Evolutionary conservation across 306 rosid species (phyloP).

Genomic region (Lithocarpus polystachyus): DNA sequence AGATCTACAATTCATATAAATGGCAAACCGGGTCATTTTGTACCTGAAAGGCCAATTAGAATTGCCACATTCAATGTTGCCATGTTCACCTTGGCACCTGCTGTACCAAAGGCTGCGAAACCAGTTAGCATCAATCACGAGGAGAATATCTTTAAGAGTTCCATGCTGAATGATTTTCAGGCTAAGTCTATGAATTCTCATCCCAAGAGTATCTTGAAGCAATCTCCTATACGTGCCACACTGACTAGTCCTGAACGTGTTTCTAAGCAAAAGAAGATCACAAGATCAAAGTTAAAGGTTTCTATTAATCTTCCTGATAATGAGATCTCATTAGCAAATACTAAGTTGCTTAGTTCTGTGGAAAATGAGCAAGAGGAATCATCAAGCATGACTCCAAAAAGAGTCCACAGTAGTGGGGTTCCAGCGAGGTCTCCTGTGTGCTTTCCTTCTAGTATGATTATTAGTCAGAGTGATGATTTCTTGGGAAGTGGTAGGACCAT

Average conservation of each 20-base stretch:
- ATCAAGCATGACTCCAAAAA: conserved; percentile 23
- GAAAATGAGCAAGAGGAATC: conserved; percentile 28
- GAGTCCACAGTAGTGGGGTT: conserved; percentile 38
- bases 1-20: conserved; percentile 26
- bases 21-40: conserved; percentile 32
- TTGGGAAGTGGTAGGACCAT: conserved; percentile 61
- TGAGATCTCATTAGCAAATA: conserved; percentile 72
- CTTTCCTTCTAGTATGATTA: conserved; percentile 49
- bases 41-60: conserved; percentile 54
- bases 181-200: conserved; percentile 3
- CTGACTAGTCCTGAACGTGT: conserved; percentile 30
- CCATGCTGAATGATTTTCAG: conserved; percentile 21
- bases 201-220: conserved; percentile 82
- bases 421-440: conserved; percentile 82
- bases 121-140: conserved; percentile 16
- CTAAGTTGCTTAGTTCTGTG: conserved; percentile 40
- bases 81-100: conserved; percentile 91
- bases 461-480: conserved; percentile 44
- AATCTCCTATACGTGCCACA: conserved; percentile 53
- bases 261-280: conserved; percentile 25
- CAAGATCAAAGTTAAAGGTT: conserved; percentile 64
- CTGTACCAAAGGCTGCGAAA: conserved; percentile 54
- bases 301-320: conserved; percentile 84
- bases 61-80: conserved; percentile 85
- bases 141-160: conserved; percentile 20